Base-by-base conservation (phyloP, 257 asterid genomes). In the Plantago ovata region DNA sequence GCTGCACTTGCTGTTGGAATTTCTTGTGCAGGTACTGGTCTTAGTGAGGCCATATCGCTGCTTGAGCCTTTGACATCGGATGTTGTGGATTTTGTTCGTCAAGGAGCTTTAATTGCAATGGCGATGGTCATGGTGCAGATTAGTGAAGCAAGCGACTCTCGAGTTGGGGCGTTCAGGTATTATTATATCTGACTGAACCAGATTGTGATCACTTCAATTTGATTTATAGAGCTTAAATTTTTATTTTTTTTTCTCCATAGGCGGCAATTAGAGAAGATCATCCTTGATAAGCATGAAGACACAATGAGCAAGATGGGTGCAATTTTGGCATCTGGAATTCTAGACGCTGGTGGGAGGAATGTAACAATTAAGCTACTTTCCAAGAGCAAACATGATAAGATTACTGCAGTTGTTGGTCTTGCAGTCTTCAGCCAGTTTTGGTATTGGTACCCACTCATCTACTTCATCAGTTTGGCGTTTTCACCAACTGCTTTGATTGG, bases 231-330 rank as follows among this genome's bases (percentile, higher is more conserved):
- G 40, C 72, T 62, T 23, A 54, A 52, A 47, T 32, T 24, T 52
- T 57, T 52, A 59, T 20, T 14, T 51, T 13, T 56, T 39, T 16
- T 12, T 51, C 12, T 47, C 32, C 9, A 45, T 49, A 93, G 99
- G 95, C 87, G 87, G 11, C 99, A 93, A 77, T 55, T 93, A 81
- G 96, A 84, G 62, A 89, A 93, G 69, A 89, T 89, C 47, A 83
- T 93, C 56, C 84, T 83, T 13, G 96, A 93, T 71, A 89, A 89
- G 76, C 97, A 89, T 43, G 99, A 93, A 78, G 99, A 93, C 73
- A 84, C 95, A 56, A 85, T 88, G 96, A 92, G 98, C 81, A 92
- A 92, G 77, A 92, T 88, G 96, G 99, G 99, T 53, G 99, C 99
- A 47, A 93, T 93, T 69, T 75, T 93, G 66, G 99, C 99, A 61